Percentiles rank a stretch among this genome's conserved stretches.
phyloP scores from a whole-genome alignment of 192 early-diverging fungal genomes.

The Coemansia pectinata region DNA sequence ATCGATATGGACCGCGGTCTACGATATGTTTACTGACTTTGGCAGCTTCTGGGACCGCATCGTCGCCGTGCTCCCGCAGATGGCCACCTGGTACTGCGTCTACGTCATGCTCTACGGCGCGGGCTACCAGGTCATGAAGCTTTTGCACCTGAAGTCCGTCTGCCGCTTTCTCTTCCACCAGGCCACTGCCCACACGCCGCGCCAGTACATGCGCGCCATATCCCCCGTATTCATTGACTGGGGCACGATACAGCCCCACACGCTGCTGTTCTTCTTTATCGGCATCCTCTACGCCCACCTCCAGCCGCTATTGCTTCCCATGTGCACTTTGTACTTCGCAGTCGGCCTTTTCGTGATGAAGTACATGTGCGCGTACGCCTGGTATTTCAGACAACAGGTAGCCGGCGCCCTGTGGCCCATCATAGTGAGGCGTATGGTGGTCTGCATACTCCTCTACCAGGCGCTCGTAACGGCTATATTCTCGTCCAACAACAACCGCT shows the following conservation, averaged over 20 bases:
- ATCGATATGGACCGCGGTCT: constrained; percentile 62
- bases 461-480: constrained; percentile 65
- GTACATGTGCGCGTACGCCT: constrained; percentile 78
- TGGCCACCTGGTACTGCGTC: constrained; percentile 78
- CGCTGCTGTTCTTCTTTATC: constrained; percentile 72
- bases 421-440: constrained; percentile 65
- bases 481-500: constrained; percentile 55
- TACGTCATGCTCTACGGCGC: constrained; percentile 74
- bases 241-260: constrained; percentile 67
- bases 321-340: constrained; percentile 68
- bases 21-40: constrained; percentile 67
- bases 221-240: constrained; percentile 70
- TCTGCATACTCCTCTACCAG: constrained; percentile 67
- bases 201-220: constrained; percentile 71
- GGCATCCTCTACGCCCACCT: constrained; percentile 75
- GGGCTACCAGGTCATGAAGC: constrained; percentile 64
- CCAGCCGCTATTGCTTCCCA: constrained; percentile 67
- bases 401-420: constrained; percentile 72
- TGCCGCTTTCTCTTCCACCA: constrained; percentile 55
- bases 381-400: constrained; percentile 71
- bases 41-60: constrained; percentile 61
- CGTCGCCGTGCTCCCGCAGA: constrained; percentile 64
- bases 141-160: constrained; percentile 64
- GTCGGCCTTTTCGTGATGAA: constrained; percentile 67
- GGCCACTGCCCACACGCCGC: constrained; percentile 60